Evolutionary conservation across 257 asterid species (phyloP).

Genomic region (Nicotiana tabacum): DNA sequence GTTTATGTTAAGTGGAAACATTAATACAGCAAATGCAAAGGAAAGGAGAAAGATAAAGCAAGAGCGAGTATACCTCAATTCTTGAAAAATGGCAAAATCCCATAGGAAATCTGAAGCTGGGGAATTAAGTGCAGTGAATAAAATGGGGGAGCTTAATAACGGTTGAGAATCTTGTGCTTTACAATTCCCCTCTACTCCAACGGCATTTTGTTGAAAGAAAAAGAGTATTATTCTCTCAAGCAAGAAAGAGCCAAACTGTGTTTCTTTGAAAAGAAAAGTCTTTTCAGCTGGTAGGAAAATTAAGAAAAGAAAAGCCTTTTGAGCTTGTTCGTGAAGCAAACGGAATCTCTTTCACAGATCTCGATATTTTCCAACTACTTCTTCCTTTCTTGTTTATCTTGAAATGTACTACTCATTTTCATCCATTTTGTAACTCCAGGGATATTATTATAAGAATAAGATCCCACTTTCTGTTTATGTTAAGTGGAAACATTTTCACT

Average conservation of each 20-base stretch:
- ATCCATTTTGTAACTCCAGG: too few relatives aligned
- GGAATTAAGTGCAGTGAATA: background rate
- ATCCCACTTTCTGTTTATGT: too few relatives aligned
- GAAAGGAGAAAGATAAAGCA: background rate
- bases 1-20: too few relatives aligned
- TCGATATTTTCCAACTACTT: constrained; percentile 12
- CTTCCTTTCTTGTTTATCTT: background rate
- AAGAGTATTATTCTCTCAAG: background rate
- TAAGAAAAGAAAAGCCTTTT: background rate
- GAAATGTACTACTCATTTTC: too few relatives aligned
- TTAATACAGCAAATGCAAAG: background rate
- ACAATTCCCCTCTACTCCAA: constrained; percentile 13
- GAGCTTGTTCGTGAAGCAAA: constrained; percentile 39
- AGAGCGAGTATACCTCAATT: background rate
- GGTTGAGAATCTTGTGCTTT: constrained; percentile 6
- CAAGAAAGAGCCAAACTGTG: background rate
- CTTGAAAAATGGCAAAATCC: background rate
- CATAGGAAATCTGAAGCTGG: background rate
- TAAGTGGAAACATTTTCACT: background rate
- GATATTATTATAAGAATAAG: too few relatives aligned
- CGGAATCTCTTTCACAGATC: constrained; percentile 31
- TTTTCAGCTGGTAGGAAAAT: constrained; percentile 1
- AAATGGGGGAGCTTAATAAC: background rate
- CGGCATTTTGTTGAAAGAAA: constrained; percentile 11
- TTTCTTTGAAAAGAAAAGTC: background rate